Base-by-base conservation (phyloP, 805 yeast genomes). In the Yarrowia hollandica region DNA sequence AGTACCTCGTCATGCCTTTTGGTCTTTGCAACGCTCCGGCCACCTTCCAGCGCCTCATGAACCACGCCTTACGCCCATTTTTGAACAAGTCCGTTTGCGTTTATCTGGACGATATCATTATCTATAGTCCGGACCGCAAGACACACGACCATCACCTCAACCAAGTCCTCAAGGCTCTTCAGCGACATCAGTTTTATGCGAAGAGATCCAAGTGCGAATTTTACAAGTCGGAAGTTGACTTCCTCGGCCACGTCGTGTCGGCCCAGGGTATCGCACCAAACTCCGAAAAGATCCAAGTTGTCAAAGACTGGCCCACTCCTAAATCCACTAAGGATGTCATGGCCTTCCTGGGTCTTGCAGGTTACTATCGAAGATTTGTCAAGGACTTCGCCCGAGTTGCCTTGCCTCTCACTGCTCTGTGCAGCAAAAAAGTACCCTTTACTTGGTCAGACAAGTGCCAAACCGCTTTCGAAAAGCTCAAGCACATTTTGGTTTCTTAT, bases 1-100 rank as follows among this genome's bases (percentile, higher is more conserved):
- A 67, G 41, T 69, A 61, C 60, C 46, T 28, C 1, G 69, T 65
- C 5, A 65, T 69, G 68, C 71, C 68, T 0, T 67, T 68, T 50
- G 71, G 70, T 0, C 54, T 67, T 34, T 30, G 61, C 15, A 69
- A 67, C 56, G 71, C 68, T 1, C 70, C 71, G 0, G 65, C 67
- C 1, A 62, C 67, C 3, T 68, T 69, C 39, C 69, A 67, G 33
- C 38, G 52, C 12, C 15, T 23, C 7, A 60, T 44, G 56, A 23
- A 55, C 19, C 25, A n/a, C 12, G 14, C 39, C 16, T 30, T 60
- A 10, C 16, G 11, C 4, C 30, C 26, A 5, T 54, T 26, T 18
- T 55, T 66, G 3, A 58, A 54, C 5, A 39, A 34, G 12, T 60
- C 48, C 22, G 55, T 52, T 1, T 34, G 64, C 15, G 68, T 64